phyloP scores from a whole-genome alignment of 2,329 filamentous ascomycete species.

The Fusarium veterinarium region DNA sequence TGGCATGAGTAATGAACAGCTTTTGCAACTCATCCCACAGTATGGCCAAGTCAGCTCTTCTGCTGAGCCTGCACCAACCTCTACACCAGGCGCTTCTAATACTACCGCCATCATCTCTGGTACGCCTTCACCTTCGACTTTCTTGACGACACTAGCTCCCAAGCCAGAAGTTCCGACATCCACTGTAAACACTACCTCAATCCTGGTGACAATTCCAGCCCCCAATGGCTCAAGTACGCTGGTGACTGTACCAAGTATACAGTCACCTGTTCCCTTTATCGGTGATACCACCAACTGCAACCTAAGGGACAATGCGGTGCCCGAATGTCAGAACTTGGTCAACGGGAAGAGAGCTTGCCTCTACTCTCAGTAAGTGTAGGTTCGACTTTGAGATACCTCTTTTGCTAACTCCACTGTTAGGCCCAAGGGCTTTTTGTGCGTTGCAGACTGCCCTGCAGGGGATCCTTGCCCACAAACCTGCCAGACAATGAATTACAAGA shows the following conservation, averaged over 20 bases:
- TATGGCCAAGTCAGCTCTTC: neutral
- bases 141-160: neutral
- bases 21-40: neutral
- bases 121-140: neutral
- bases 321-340: neutral
- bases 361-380: neutral
- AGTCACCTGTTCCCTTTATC: neutral
- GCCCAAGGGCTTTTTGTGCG: rapidly evolving
- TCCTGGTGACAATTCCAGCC: neutral
- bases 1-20: neutral
- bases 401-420: rapidly evolving
- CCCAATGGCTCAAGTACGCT: neutral
- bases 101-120: neutral
- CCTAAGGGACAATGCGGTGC: neutral
- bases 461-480: neutral
- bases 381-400: rapidly evolving
- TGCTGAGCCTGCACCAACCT: neutral
- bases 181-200: neutral
- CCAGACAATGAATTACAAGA: neutral
- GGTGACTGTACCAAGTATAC: neutral
- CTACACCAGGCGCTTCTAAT: neutral
- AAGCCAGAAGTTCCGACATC: neutral
- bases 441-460: rapidly evolving
- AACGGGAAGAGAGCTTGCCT: neutral
- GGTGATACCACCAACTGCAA: neutral